These are phyloP conservation scores for Brettanomyces bruxellensis DNA, from an alignment of 805 yeast genomes.

Conservation along the genomic window DNA sequence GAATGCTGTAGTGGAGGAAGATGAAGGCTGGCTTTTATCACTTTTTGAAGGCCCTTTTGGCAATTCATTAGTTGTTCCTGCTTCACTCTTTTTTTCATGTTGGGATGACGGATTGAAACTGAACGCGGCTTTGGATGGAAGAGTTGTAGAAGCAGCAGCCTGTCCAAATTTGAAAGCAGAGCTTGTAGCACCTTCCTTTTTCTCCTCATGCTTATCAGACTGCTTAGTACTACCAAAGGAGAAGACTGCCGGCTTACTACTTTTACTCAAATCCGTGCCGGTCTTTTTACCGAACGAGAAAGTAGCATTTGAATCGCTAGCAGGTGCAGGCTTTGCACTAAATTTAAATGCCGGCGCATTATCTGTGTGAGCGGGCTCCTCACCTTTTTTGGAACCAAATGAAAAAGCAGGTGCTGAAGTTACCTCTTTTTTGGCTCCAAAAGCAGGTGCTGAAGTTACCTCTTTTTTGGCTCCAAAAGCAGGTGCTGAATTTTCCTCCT, in stretches of 20 bases:
- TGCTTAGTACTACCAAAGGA: too few species aligned
- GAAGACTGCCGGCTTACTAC: too few species aligned
- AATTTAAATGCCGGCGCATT: slow-evolving; percentile 1
- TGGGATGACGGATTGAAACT: neutral
- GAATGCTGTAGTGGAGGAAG: too few species aligned
- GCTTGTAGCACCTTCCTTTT: too few species aligned
- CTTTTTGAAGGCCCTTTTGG: too few species aligned
- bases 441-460: slow-evolving; percentile 2
- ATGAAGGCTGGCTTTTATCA: too few species aligned
- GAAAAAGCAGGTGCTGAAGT: slow-evolving; percentile 3
- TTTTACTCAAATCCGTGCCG: too few species aligned
- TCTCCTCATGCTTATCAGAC: too few species aligned
- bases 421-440: slow-evolving; percentile 5
- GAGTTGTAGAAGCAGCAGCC: neutral
- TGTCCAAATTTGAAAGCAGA: slow-evolving; percentile 1
- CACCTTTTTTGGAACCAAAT: neutral
- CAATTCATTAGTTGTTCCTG: too few species aligned
- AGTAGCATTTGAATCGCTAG: too few species aligned
- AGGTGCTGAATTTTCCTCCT: neutral
- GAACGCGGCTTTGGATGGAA: neutral
- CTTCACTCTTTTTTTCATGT: too few species aligned
- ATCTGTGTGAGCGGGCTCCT: neutral
- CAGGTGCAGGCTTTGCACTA: neutral
- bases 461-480: slow-evolving; percentile 8
- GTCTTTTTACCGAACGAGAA: too few species aligned